Conservation (phyloP, 306 rosid species). For the Ormosia semicastrata region DNA sequence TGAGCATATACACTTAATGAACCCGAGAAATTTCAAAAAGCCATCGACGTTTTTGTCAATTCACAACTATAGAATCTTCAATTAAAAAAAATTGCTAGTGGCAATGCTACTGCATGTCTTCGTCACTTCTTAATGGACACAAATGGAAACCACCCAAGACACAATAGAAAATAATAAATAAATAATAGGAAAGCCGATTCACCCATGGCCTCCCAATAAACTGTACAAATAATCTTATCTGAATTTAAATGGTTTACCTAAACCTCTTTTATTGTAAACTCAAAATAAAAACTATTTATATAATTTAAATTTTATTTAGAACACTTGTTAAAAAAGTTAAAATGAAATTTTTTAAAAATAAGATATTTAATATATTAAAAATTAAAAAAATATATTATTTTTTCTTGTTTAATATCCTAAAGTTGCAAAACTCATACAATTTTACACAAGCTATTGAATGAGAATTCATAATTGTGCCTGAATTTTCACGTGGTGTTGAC, state of each 20-base stretch:
- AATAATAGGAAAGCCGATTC: neutral
- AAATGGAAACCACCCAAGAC: neutral
- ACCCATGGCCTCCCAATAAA: neutral
- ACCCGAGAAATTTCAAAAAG: neutral
- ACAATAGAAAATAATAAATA: neutral
- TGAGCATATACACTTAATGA: neutral
- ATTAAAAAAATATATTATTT: too few relatives aligned
- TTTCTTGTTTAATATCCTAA: too few relatives aligned
- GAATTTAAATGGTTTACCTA: too few relatives aligned
- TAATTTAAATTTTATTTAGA: neutral
- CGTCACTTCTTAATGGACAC: neutral
- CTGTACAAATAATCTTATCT: neutral
- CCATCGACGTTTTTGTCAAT: too few relatives aligned
- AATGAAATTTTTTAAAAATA: too few relatives aligned
- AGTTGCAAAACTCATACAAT: neutral
- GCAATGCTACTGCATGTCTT: neutral
- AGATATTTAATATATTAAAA: too few relatives aligned
- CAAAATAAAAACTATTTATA: neutral
- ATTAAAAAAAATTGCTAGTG: neutral
- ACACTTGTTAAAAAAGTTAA: too few relatives aligned
- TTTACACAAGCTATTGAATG: neutral
- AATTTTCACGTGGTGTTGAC: neutral
- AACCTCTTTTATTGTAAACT: neutral
- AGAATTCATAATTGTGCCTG: neutral
- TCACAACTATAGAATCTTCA: neutral